These are phyloP conservation scores for Pythium guiyangense DNA, from an alignment of 352 stramenopile species.

Conservation along the genomic window DNA sequence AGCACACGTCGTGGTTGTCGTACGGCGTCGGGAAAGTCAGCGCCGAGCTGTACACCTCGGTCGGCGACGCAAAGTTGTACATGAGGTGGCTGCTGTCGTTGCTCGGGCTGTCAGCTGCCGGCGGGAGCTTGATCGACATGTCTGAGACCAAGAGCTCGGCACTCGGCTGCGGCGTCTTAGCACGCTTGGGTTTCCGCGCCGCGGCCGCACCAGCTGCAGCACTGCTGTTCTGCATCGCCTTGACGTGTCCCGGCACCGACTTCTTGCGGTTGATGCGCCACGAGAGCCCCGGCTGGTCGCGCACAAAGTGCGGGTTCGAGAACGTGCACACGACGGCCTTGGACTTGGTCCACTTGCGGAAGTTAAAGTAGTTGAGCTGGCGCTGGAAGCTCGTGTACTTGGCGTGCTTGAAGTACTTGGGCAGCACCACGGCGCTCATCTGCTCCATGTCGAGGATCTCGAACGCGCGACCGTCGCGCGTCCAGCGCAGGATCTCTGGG, in stretches of 20 bases:
- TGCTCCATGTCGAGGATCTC: constrained; percentile 67
- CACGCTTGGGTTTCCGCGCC: not conserved
- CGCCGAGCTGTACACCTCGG: constrained; percentile 24
- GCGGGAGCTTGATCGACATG: constrained; percentile 38
- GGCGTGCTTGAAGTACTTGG: constrained; percentile 83
- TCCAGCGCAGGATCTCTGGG: constrained; percentile 44
- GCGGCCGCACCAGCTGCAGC: not conserved
- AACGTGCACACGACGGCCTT: constrained; percentile 86
- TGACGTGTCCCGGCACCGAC: constrained; percentile 14
- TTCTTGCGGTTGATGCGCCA: constrained; percentile 69
- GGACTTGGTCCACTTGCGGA: constrained; percentile 61
- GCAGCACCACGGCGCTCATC: constrained; percentile 72
- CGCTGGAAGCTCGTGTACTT: constrained; percentile 83
- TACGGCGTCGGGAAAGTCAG: constrained; percentile 22
- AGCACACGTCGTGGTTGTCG: constrained; percentile 6
- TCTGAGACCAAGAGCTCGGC: not conserved
- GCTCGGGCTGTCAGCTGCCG: not conserved
- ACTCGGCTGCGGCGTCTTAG: not conserved
- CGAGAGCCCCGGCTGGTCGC: constrained; percentile 47
- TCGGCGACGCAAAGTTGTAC: constrained; percentile 33
- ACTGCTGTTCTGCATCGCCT: not conserved
- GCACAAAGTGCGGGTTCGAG: constrained; percentile 49
- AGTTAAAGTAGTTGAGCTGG: constrained; percentile 89
- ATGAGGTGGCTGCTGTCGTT: constrained; percentile 5
- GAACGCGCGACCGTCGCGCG: constrained; percentile 45